Evolutionary conservation across 768 basidiomycete species (phyloP).

Genomic region (Phylloporus rhodoxanthus): DNA sequence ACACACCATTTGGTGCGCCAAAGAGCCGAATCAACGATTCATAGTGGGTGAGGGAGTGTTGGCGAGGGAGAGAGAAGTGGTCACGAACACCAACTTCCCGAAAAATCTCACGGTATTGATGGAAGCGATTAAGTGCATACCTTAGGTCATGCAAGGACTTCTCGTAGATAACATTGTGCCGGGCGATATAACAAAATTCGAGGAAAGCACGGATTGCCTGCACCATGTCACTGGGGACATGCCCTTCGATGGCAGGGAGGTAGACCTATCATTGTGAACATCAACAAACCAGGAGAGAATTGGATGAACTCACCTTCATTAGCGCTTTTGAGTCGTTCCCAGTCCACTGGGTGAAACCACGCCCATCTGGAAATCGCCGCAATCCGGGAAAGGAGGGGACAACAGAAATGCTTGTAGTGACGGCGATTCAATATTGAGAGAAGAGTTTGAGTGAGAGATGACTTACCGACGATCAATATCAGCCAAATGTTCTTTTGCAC

Average conservation of each 20-base stretch:
- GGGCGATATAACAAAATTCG: conserved; percentile 11
- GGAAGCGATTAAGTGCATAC: conserved; percentile 17
- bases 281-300: conserved; percentile 9
- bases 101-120: conserved; percentile 20
- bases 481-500: background rate
- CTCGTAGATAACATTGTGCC: conserved; percentile 16
- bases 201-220: background rate
- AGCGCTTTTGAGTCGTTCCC: background rate
- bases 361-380: background rate
- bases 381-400: background rate
- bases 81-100: conserved; percentile 10
- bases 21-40: conserved; percentile 20
- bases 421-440: background rate
- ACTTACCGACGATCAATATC: background rate
- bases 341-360: no score
- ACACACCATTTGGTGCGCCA: conserved; percentile 33
- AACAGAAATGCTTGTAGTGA: no score
- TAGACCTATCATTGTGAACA: conserved; percentile 19
- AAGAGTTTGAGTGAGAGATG: no score
- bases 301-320: background rate
- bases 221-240: background rate
- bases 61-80: conserved; percentile 26
- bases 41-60: conserved; percentile 33
- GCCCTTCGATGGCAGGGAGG: background rate
- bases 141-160: conserved; percentile 18